Evolutionary conservation across 2,329 filamentous ascomycete genomes (phyloP), one percentile per base, ranked within the genome.

Genomic region (Exophiala lecanii-corni): DNA sequence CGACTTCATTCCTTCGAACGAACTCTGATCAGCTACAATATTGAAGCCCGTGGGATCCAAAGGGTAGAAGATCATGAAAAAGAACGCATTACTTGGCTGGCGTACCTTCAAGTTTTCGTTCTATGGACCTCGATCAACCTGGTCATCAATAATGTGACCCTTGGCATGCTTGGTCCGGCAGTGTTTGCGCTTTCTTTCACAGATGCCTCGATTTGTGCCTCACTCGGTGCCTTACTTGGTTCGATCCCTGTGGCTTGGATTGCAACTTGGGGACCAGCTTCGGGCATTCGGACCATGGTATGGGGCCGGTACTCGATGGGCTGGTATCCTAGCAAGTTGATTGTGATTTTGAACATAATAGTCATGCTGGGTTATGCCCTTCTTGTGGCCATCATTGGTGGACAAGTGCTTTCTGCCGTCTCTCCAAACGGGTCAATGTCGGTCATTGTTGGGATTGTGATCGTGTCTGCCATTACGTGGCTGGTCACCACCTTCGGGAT

Each of bases 341-440:
- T 81, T 23, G 78, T 80, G 10, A 55, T 82, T 16, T 63, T 84
- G 44, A 82, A 82, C 55, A 65, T 83, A 35, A 72, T 83, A 33
- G 73, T 81, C 16, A 67, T 82, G 56, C 66, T 82, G 2, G 79
- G 79, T 6, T 83, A 82, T 53, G 68, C 70, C 13, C 64, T 83
- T 57, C 77, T 54, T 7, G 49, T 85, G 46, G 78, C 74, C 23
- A 79, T 85, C 4, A 71, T 86, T 12, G 78, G 77, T 2, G 82
- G 82, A 0, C 81, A 85, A 57, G 83, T 84, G 18, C 64, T 86
- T 2, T 81, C 77, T 3, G 81, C 81, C 2, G 77, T 86, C 3
- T 79, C 76, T 9, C 62, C 67, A 1, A 71, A 73, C 46, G 73
- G 69, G n/a, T 71, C 66, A 47, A 71, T 84, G 62, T 78, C 76